Base-by-base conservation (phyloP, 2,329 filamentous ascomycete genomes). In the Colletotrichum sp. region DNA sequence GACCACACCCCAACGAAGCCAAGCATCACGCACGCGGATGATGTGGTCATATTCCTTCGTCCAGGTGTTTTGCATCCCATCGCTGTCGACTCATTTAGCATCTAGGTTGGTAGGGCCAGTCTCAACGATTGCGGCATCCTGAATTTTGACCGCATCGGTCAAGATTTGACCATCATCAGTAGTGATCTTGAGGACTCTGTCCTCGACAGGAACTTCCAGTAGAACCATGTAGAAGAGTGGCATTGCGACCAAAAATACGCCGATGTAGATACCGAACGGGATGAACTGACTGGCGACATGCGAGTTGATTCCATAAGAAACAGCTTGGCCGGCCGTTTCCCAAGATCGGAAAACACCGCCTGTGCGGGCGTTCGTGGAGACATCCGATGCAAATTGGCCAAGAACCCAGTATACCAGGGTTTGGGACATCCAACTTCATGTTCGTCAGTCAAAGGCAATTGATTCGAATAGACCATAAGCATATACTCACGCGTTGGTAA, bases 81-180 rank as follows among this genome's bases (percentile, higher is more conserved):
- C 24, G 24, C 24, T 24, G 24, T 24, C 24, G 24, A 24, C 24
- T 24, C 8, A 44, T 44, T 44, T n/a, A 9, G 18, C 39, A 44
- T n/a, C 18, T 44, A 2, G 39, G 0, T 44, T n/a, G 18, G 9
- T 5, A n/a, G 8, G 9, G 8, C 0, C 39, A 10, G 39, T 4
- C 18, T 44, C 39, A 5, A 6, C 39, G 3, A 44, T n/a, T n/a
- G 18, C 18, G 8, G 8, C 39, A 44, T n/a, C 18, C 3, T 44
- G 39, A 44, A 44, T 1, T 44, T 44, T 44, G 16, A 44, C 39
- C 39, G 39, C 18, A 44, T 44, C 5, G 2, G 39, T n/a, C 16
- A 44, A 2, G 18, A 44, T 44, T 3, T 6, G 6, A 44, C 18
- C 39, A 44, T 3, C 39, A 44, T 44, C 39, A 3, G 39, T 44